Conservation (phyloP, 1,139 yeast genomes). For the Yamadazyma conglobata region DNA sequence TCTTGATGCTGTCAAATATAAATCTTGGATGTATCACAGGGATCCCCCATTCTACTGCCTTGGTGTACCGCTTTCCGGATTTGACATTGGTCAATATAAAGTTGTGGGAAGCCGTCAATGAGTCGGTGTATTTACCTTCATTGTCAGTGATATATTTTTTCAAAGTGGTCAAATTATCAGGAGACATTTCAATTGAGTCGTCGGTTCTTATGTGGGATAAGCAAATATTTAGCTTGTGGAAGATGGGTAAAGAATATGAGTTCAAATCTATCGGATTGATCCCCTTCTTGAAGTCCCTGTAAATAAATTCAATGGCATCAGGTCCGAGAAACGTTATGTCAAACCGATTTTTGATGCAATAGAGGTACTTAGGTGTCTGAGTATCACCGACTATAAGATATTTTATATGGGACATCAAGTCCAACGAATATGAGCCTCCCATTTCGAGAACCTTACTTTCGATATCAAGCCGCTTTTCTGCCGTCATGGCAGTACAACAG, state of each 20-base stretch:
- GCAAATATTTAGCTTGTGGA: slow-evolving; percentile 48
- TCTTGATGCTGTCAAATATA: slow-evolving; percentile 58
- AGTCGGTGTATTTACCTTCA: slow-evolving; percentile 61
- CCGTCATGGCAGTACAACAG: slow-evolving; percentile 42
- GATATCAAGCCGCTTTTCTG: slow-evolving; percentile 27
- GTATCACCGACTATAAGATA: slow-evolving; percentile 66
- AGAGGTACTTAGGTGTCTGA: slow-evolving; percentile 65
- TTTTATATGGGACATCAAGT: slow-evolving; percentile 65
- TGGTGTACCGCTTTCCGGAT: slow-evolving; percentile 58
- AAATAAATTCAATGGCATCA: slow-evolving; percentile 10
- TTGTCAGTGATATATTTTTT: slow-evolving; percentile 37
- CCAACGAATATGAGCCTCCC: slow-evolving; percentile 63
- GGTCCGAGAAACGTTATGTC: slow-evolving; percentile 54
- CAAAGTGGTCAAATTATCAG: slow-evolving; percentile 5
- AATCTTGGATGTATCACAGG: slow-evolving; percentile 75
- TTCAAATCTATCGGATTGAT: slow-evolving; percentile 33
- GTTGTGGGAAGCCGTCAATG: slow-evolving; percentile 49
- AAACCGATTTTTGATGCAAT: slow-evolving; percentile 53
- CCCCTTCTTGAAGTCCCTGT: slow-evolving; percentile 18
- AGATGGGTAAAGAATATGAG: slow-evolving; percentile 36
- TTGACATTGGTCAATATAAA: slow-evolving; percentile 53
- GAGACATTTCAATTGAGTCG: slow-evolving; percentile 12
- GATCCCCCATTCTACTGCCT: slow-evolving; percentile 65
- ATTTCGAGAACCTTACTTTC: slow-evolving; percentile 45
- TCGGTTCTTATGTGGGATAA: slow-evolving; percentile 46